Evolutionary conservation across 352 stramenopile genomes (phyloP).

Genomic region (Elongisporangium anandrum): DNA sequence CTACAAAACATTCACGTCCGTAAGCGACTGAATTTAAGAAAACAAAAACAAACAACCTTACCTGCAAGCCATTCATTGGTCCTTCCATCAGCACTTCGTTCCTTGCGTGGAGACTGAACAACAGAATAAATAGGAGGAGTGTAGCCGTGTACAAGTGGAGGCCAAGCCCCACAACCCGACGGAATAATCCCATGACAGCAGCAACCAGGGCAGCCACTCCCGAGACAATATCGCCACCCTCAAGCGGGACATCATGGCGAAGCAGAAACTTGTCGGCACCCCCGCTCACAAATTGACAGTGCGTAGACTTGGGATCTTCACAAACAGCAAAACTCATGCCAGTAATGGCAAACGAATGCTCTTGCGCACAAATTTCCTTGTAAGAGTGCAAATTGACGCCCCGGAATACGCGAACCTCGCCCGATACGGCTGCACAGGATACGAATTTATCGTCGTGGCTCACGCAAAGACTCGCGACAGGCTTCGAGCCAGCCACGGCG

Average conservation of each 20-base stretch:
- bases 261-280: conserved; percentile 75
- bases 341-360: conserved; percentile 82
- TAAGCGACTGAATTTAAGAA: too few relatives aligned
- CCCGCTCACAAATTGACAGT: conserved; percentile 59
- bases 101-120: conserved; percentile 77
- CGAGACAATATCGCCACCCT: conserved; percentile 52
- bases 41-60: too few relatives aligned
- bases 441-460: conserved; percentile 72
- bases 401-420: conserved; percentile 66
- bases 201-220: conserved; percentile 25
- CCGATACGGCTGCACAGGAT: conserved; percentile 62
- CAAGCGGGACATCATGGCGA: conserved; percentile 52
- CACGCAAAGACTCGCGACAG: conserved; percentile 73
- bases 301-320: conserved; percentile 22
- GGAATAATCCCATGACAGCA: conserved; percentile 23
- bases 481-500: conserved; percentile 60
- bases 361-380: conserved; percentile 41
- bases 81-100: conserved; percentile 43
- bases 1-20: too few relatives aligned
- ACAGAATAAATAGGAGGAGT: conserved; percentile 60
- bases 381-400: conserved; percentile 42
- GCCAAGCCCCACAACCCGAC: conserved; percentile 31
- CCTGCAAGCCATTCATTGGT: conserved; percentile 48
- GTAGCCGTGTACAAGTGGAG: conserved; percentile 42
- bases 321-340: conserved; percentile 66